Conservation (phyloP, 176 grass and related monocot genomes). For the Neostapfia colusana region DNA sequence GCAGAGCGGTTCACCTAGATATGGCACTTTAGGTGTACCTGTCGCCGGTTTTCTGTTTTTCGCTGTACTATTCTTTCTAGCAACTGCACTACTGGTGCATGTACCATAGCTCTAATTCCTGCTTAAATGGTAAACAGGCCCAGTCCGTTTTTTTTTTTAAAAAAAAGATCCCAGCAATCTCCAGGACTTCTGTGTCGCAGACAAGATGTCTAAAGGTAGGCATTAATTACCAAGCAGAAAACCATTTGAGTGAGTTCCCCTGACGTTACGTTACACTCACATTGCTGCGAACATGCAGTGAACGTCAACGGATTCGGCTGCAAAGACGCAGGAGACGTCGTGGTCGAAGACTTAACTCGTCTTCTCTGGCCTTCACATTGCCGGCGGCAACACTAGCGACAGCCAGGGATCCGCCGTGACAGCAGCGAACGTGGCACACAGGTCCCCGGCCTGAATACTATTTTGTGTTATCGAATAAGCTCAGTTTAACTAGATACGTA, state of each 20-base stretch:
- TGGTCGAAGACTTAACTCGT: conserved; percentile 35
- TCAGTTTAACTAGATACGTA: conserved; percentile 9
- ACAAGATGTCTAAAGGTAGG: conserved; percentile 1
- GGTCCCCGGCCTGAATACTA: no score
- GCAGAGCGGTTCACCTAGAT: no score
- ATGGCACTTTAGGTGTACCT: no score
- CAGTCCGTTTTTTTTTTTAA: no score
- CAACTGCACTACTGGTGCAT: no score
- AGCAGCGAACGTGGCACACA: conserved; percentile 30
- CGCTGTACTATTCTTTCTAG: no score
- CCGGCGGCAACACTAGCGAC: conserved; percentile 41
- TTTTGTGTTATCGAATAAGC: no score
- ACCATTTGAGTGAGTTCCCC: no score
- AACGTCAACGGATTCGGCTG: conserved; percentile 6
- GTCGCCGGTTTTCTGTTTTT: no score
- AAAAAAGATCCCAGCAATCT: neutral
- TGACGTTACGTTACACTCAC: neutral
- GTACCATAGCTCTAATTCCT: no score
- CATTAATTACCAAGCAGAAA: no score
- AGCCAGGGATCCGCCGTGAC: conserved; percentile 34
- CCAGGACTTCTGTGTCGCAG: conserved; percentile 20
- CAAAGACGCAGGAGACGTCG: conserved; percentile 21
- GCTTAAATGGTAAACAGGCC: no score
- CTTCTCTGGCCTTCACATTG: neutral
- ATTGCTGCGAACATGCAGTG: neutral